Base-by-base conservation (phyloP, 257 asterid genomes). In the Gentiana straminea region DNA sequence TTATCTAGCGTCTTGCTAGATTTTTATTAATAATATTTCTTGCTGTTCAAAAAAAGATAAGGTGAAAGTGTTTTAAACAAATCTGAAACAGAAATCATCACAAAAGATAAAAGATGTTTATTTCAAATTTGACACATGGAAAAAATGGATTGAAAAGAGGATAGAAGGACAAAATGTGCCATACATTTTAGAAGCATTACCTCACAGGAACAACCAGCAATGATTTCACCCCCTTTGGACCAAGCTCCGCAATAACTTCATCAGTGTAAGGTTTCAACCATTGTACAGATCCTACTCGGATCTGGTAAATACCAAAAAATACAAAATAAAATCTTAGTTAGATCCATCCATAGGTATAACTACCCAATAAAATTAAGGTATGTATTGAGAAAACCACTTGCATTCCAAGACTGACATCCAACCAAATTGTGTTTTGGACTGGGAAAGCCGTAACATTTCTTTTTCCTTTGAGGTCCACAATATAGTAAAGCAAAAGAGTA, bases 211-310 rank as follows among this genome's bases (percentile, higher is more conserved):
- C 94, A 52, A 94, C 94, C 67, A 91, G 83, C 38, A 91, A 80
- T 65, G 93, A 87, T 64, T 84, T 87, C 3, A 87, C 82, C 35
- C 98, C 95, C 74, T 78, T 79, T 65, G 76, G 76, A 64, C 97
- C 98, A 75, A 91, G 97, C 71, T 91, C 94, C 10, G 87, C 94
- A 62, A 91, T 89, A 60, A 86, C 94, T 81, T 91, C 95, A 70
- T 87, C 98, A 0, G 98, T 91, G 75, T 91, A 91, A 5, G 97
- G 98, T 60, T 91, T 91, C 68, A 91, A 71, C 97, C 98, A 91
- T 62, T 91, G 88, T 62, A 91, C 98, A 13, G 98, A 96, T 57
- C 98, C 98, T 35, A 91, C 98, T 46, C 98, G 91, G 64, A 96
- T 87, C 98, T 91, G 73, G 41, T 13, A 76, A 41, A 41, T 4